Conservation (phyloP, 768 basidiomycete genomes). For the Lactarius psammicola region DNA sequence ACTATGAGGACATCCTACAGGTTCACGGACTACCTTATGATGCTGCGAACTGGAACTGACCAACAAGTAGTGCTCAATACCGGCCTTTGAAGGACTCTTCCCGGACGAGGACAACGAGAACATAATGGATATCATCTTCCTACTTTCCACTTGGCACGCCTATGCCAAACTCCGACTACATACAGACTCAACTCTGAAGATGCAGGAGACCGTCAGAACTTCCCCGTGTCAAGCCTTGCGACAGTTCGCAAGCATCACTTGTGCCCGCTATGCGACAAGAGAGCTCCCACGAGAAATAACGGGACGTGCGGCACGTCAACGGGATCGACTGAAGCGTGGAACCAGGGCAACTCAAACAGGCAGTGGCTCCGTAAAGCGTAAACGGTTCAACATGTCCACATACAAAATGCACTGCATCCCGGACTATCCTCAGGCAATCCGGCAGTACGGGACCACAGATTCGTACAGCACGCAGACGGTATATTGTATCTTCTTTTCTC, state of each 20-base stretch:
- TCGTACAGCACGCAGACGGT: not conserved
- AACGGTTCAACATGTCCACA: not conserved
- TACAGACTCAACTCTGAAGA: not conserved
- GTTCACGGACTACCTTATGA: no score
- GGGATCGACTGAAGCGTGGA: not conserved
- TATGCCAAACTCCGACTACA: not conserved
- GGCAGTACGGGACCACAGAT: not conserved
- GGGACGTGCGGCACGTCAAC: no score
- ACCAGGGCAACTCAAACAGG: not conserved
- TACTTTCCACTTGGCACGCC: not conserved
- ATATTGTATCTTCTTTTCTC: not conserved
- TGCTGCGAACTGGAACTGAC: not conserved
- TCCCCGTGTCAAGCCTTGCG: not conserved
- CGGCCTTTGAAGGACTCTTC: constrained; percentile 28
- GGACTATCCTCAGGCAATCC: not conserved
- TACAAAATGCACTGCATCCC: not conserved
- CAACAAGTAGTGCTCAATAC: not conserved
- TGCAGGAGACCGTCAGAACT: not conserved
- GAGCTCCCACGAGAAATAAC: not conserved
- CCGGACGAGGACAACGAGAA: constrained; percentile 40
- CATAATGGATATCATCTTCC: constrained; percentile 38
- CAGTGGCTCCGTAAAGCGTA: not conserved
- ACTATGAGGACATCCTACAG: no score
- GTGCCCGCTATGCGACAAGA: not conserved
- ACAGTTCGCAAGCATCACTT: not conserved